Base-by-base conservation (phyloP, 116 monocot species). In the Zostera marina region DNA sequence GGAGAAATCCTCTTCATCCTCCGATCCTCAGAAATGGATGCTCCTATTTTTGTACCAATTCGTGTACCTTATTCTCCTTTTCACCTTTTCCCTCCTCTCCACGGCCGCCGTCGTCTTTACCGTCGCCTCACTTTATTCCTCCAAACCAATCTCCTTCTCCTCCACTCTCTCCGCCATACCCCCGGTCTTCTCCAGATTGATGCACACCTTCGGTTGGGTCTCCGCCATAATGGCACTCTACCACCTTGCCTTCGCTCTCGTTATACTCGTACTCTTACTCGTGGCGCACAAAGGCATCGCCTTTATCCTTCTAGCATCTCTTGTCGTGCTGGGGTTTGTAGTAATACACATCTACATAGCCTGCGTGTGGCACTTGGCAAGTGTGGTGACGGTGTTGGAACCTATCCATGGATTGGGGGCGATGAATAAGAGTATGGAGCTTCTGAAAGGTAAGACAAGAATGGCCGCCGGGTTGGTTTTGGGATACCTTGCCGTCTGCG, bases 71-170 rank as follows among this genome's bases (percentile, higher is more conserved):
- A 64, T 71, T 43, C 53, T 64, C 43, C 71, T 71, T 44, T 71
- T 71, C 71, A 58, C 64, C 59, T 71, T 71, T 64, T 71, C 71
- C 47, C 71, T 71, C 49, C 59, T 71, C 42, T 64, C 71, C 53
- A 71, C 59, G 41, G 71, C 71, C 64, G 63, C 71, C 51, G 63
- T 64, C 63, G 71, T 71, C 57, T 71, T 71, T 64, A 52, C 58
- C 59, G 71, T 71, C 64, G 71, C 71, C 43, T 71, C 71, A 43
- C 56, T 71, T 58, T 53, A 52, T 59, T 38, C 71, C 64, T 38
- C 49, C 52, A 64, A 59, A 44, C 47, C 63, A 41, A 26, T 59
- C 42, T 71, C 71, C 42, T 71, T 71, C 71, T 51, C 52, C 64
- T 43, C 64, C 59, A 59, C 64, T 17, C 64, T 71, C 38, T 58